A percentile compares a stretch with the other conserved stretches of the same genome.
Evolutionary conservation across 225 moss, liverwort and hornwort genomes (phyloP).

Genomic region (Antitrichia curtipendula): DNA sequence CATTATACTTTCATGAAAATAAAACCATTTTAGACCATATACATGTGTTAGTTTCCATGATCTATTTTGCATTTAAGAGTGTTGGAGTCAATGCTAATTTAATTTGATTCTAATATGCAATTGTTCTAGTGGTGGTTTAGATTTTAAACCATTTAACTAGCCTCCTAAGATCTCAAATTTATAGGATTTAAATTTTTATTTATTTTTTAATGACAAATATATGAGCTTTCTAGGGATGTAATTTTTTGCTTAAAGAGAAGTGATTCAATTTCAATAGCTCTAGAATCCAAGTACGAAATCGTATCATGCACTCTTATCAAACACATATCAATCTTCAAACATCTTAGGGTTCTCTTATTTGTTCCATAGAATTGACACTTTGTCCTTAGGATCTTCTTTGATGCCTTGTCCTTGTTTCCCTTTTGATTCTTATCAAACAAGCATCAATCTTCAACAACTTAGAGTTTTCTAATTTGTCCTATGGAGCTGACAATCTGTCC

Average conservation of each 20-base stretch:
- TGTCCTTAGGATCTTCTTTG: too few species aligned
- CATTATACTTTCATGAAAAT: background rate
- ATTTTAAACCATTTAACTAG: background rate
- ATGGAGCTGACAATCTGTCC: rapidly evolving
- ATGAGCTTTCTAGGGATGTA: too few species aligned
- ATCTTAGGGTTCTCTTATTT: too few species aligned
- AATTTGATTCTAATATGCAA: rapidly evolving
- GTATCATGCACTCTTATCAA: too few species aligned
- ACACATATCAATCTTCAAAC: too few species aligned
- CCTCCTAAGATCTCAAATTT: background rate
- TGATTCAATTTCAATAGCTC: background rate
- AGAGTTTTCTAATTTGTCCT: rapidly evolving
- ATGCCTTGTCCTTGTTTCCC: too few species aligned
- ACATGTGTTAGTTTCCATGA: background rate
- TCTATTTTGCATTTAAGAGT: background rate
- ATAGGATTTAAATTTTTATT: too few species aligned
- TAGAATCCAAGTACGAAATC: background rate
- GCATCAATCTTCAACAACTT: background rate
- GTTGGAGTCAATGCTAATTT: background rate
- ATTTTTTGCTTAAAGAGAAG: too few species aligned
- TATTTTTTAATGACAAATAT: too few species aligned
- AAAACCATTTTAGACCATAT: background rate
- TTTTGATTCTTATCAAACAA: background rate
- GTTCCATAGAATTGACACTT: too few species aligned
- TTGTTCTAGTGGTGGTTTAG: rapidly evolving